These are phyloP conservation scores for Phalaenopsis equestris DNA, from an alignment of 106 monocot species.

Conservation along the genomic window DNA sequence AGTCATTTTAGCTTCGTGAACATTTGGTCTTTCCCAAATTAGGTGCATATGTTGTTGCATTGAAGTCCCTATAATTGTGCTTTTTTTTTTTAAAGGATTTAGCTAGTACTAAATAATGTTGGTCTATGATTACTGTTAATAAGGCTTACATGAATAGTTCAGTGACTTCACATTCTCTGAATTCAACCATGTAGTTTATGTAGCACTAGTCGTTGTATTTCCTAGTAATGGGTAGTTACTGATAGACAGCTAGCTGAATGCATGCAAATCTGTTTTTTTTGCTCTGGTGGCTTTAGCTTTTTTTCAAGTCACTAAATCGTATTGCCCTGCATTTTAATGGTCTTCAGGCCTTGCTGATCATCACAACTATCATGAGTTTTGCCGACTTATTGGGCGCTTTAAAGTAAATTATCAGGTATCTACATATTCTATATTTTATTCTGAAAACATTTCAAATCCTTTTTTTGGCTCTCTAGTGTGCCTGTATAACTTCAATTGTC, in stretches of 20 bases:
- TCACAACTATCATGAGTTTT: slow-evolving; percentile 96
- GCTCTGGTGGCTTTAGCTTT: not conserved
- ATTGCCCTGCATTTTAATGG: slow-evolving; percentile 4
- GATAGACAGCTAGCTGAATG: not conserved
- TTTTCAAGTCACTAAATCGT: not conserved
- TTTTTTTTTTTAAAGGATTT: not conserved
- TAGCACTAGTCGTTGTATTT: not conserved
- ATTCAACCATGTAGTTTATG: not conserved
- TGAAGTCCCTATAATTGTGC: not conserved
- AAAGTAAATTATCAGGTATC: slow-evolving; percentile 94
- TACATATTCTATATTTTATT: not conserved
- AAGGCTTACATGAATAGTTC: not conserved
- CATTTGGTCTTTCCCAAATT: not conserved
- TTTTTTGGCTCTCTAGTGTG: not conserved
- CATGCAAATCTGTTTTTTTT: not conserved
- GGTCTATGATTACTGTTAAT: not conserved
- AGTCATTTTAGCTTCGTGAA: not conserved
- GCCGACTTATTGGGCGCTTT: slow-evolving; percentile 84
- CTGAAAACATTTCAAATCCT: slow-evolving; percentile 1
- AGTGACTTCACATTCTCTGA: not conserved
- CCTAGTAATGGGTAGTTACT: not conserved
- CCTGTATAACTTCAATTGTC: not conserved
- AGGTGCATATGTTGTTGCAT: not conserved
- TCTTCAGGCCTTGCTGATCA: slow-evolving; percentile 84
- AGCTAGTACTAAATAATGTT: not conserved